phyloP scores from a whole-genome alignment of 169 alveolate genomes.

The Cryptosporidium baileyi region DNA sequence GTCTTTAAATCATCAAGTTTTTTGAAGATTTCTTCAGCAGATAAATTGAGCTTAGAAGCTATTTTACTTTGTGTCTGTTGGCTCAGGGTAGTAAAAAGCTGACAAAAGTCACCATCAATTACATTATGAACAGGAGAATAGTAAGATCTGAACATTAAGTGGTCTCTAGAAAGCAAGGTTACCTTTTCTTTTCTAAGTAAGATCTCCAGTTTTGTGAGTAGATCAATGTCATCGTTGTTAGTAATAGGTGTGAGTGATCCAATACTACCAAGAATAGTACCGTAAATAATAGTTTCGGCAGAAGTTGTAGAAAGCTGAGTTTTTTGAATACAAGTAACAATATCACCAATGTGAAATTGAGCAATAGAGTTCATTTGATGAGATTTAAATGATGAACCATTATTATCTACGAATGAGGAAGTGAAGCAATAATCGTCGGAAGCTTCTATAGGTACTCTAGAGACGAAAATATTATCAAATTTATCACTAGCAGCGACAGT shows the following conservation, averaged over 20 bases:
- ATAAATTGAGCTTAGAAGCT: conserved; percentile 90
- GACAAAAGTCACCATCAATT: conserved; percentile 98
- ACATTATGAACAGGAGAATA: conserved; percentile 87
- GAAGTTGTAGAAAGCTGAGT: conserved; percentile 86
- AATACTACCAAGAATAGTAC: conserved; percentile 95
- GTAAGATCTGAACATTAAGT: conserved; percentile 83
- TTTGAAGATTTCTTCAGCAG: conserved; percentile 91
- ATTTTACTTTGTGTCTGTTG: conserved; percentile 85
- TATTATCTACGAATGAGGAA: background rate
- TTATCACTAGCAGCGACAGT: conserved; percentile 93
- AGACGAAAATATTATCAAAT: conserved; percentile 90
- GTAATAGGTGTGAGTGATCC: conserved; percentile 95
- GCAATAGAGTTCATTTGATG: conserved; percentile 81
- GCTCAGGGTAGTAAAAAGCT: conserved; percentile 83
- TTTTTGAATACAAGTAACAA: conserved; percentile 92
- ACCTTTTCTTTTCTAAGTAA: conserved; percentile 9
- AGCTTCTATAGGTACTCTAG: conserved; percentile 82
- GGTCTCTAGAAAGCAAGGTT: conserved; percentile 82
- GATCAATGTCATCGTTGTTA: conserved; percentile 89
- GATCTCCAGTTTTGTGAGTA: conserved; percentile 53
- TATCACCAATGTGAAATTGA: conserved; percentile 97
- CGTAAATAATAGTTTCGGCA: conserved; percentile 90
- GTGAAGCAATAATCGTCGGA: conserved; percentile 17
- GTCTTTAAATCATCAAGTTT: conserved; percentile 93
- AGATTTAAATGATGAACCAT: conserved; percentile 8